Evolutionary conservation across 768 basidiomycete genomes (phyloP).

Genomic region (Boletus sensibilis): DNA sequence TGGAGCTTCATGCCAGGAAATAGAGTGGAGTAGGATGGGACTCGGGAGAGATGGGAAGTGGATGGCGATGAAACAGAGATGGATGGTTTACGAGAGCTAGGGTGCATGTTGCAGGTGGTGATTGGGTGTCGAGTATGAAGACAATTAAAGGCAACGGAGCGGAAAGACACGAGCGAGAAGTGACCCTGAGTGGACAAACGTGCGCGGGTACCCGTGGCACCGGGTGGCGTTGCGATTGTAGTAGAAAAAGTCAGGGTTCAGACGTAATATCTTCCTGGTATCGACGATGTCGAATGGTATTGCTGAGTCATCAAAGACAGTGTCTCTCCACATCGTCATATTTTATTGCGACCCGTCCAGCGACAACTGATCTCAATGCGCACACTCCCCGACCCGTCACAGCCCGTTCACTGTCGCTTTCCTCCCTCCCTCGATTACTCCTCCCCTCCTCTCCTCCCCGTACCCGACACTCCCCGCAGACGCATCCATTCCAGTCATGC

Average conservation of each 20-base stretch:
- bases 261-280: conserved; percentile 22
- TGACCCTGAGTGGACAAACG: conserved; percentile 28
- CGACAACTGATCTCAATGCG: conserved; percentile 3
- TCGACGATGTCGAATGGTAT: conserved; percentile 1
- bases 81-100: conserved; percentile 17
- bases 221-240: conserved; percentile 20
- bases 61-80: conserved; percentile 9
- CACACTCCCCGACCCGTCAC: background rate
- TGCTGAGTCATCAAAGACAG: conserved; percentile 34
- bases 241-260: conserved; percentile 28
- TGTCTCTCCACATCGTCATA: conserved; percentile 36
- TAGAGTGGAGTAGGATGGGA: background rate
- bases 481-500: conserved; percentile 27
- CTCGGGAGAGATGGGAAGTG: background rate
- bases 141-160: conserved; percentile 9
- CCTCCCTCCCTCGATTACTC: background rate
- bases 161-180: conserved; percentile 4
- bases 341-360: conserved; percentile 6
- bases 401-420: background rate
- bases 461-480: conserved; percentile 30
- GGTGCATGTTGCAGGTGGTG: conserved; percentile 26
- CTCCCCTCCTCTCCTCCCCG: conserved; percentile 31
- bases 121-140: conserved; percentile 20
- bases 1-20: conserved; percentile 12
- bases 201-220: conserved; percentile 38